Base-by-base conservation (phyloP, 148 eudicot species). In the Rhododendron griersonianum region DNA sequence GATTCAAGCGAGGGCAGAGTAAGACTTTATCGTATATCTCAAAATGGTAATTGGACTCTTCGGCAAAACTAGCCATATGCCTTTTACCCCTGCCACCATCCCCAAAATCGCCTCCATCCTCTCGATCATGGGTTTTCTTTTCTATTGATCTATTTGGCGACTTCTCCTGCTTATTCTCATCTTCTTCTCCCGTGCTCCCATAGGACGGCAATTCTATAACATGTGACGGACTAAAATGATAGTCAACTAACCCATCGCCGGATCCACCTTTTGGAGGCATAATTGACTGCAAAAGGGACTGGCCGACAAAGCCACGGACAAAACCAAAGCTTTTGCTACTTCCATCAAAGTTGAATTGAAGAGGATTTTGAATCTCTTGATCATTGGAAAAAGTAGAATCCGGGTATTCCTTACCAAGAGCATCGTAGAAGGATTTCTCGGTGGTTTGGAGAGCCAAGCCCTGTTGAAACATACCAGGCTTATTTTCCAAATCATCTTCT, bases 351-450 rank as follows among this genome's bases (percentile, higher is more conserved):
- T 61, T 55, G 61, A 55, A n/a, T n/a, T n/a, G n/a, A n/a, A n/a
- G n/a, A 4, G 23, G 83, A 71, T 82, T 51, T 4, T 55, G 21
- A 84, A 71, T 63, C 48, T 59, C 45, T n/a, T 55, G 61, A 18
- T n/a, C n/a, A n/a, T 16, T 1, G 61, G 61, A 15, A 55, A 55
- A 55, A 16, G 61, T 16, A 0, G 61, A 55, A 23, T 89, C 61
- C 21, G 21, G 83, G 74, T 87, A 88, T 10, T 85, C 84, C 55
- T 90, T 80, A 35, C 87, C 86, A 23, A 95, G 90, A 51, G 57
- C 94, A 78, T 94, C 93, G 86, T 89, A 93, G 86, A 93, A 87
- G 50, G 94, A 89, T 87, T 93, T 92, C 87, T 94, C 96, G 3
- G 95, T 90, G 16, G 93, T 94, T 86, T 95, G 93, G 37, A 94